Evolutionary conservation across 768 basidiomycete species (phyloP), one percentile per base, ranked within the genome.

Genomic region (Candolleomyces efflorescens): DNA sequence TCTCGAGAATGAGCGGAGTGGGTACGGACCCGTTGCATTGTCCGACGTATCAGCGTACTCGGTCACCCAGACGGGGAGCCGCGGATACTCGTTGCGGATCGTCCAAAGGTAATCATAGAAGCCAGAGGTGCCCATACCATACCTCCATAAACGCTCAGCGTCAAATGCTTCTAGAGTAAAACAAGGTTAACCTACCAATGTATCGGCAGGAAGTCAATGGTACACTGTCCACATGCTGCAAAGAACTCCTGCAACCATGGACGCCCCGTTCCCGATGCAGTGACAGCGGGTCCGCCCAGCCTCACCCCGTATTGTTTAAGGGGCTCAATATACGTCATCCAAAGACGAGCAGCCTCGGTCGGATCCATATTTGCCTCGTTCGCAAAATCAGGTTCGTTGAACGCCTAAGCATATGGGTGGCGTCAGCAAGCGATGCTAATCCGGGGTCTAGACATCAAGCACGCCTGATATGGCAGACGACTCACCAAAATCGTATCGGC

Each of bases 1-100:
- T 5, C 11, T 26, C 26, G 38, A 55, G 27, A 51, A 32, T 54
- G 52, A 41, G 12, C 41, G 48, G 26, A 43, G 15, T 24, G 49
- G 24, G 38, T 41, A 38, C 70, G 53, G 47, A 76, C 78, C 77
- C 45, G 70, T 70, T 49, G 70, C 68, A 63, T 79, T 79, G 46
- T 71, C 66, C 36, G 80, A 80, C 47, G 79, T 82, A 56, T 82
- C 82, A 0, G 82, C 83, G 66, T 74, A 86, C 62, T 86, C 86
- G 4, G 85, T 86, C 5, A 88, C 76, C 86, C 86, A 88, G 17
- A 86, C 71, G 2, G 83, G 78, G 26, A 69, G 68, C 47, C 83
- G 60, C 53, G 77, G 78, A 59, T 76, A 87, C 7, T 76, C 68
- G 5, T 70, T 65, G 60, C 85, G 80, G 46, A 84, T 76, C 60